A percentile compares a stretch with the other conserved stretches of the same genome.
phyloP scores from a whole-genome alignment of 2,329 filamentous ascomycete species.

The Coniosporium tulheliwenetii region DNA sequence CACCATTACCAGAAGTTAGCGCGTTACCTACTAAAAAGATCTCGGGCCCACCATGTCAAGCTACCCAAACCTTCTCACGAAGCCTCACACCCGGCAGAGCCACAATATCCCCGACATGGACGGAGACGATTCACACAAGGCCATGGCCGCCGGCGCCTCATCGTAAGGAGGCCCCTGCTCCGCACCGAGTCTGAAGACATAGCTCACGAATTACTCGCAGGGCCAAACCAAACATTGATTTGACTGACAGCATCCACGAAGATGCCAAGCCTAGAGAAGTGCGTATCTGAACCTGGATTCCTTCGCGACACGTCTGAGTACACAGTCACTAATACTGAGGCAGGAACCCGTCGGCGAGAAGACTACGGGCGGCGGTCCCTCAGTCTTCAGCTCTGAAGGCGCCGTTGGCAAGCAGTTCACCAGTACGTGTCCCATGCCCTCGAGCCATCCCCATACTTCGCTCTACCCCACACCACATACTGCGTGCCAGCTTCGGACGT shows the following conservation, averaged over 20 bases:
- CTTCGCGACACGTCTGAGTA: neutral
- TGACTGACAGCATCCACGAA: slow-evolving; percentile 11
- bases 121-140: too few relatives aligned
- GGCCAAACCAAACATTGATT: slow-evolving; percentile 3
- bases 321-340: neutral
- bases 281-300: neutral
- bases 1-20: too few relatives aligned
- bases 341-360: slow-evolving; percentile 9
- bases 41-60: too few relatives aligned
- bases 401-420: slow-evolving; percentile 20
- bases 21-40: too few relatives aligned
- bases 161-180: too few relatives aligned
- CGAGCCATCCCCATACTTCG: slow-evolving; percentile 2
- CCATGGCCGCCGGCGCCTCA: too few relatives aligned
- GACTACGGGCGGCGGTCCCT: slow-evolving; percentile 9
- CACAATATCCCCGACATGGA: too few relatives aligned
- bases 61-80: too few relatives aligned
- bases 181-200: too few relatives aligned
- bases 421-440: slow-evolving; percentile 2
- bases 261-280: slow-evolving; percentile 8
- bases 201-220: too few relatives aligned
- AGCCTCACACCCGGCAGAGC: too few relatives aligned
- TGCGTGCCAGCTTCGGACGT: too few relatives aligned
- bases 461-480: neutral
- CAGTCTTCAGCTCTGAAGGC: slow-evolving; percentile 14